Percentiles rank a stretch among this genome's conserved stretches.
These are phyloP conservation scores for Sporisorium scitamineum DNA, from an alignment of 1,284 basidiomycete genomes.

Conservation along the genomic window DNA sequence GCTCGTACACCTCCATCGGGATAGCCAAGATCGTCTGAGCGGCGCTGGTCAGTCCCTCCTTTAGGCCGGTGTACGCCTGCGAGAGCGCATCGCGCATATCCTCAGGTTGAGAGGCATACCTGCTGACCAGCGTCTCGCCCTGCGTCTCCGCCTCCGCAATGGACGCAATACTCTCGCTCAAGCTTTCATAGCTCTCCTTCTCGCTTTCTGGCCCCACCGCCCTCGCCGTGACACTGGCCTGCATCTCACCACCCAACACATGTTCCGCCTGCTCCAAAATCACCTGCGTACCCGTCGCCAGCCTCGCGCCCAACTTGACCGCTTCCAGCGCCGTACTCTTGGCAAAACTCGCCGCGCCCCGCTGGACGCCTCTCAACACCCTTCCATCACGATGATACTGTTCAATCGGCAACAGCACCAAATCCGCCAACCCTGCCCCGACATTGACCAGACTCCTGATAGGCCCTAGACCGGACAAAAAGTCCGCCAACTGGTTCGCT, in stretches of 20 bases:
- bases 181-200: constrained; percentile 28
- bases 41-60: constrained; percentile 79
- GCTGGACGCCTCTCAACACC: constrained; percentile 91
- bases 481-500: constrained; percentile 95
- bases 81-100: constrained; percentile 88
- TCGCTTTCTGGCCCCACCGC: constrained; percentile 70
- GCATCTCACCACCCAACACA: constrained; percentile 78
- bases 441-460: constrained; percentile 91
- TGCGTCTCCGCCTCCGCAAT: constrained; percentile 1
- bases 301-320: constrained; percentile 89
- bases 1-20: constrained; percentile 98
- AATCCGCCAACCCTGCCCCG: constrained; percentile 93
- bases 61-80: constrained; percentile 85
- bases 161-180: constrained; percentile 33
- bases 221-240: constrained; percentile 77
- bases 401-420: constrained; percentile 93
- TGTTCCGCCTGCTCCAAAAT: constrained; percentile 94
- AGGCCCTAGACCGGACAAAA: constrained; percentile 95
- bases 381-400: constrained; percentile 97
- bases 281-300: constrained; percentile 97
- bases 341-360: constrained; percentile 90
- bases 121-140: constrained; percentile 74
- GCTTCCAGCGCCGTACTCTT: constrained; percentile 93
- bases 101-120: constrained; percentile 89
- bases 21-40: constrained; percentile 98